Evolutionary conservation across 2,329 filamentous ascomycete species (phyloP), one percentile per base, ranked within the genome.

Genomic region (Colletotrichum godetiae): DNA sequence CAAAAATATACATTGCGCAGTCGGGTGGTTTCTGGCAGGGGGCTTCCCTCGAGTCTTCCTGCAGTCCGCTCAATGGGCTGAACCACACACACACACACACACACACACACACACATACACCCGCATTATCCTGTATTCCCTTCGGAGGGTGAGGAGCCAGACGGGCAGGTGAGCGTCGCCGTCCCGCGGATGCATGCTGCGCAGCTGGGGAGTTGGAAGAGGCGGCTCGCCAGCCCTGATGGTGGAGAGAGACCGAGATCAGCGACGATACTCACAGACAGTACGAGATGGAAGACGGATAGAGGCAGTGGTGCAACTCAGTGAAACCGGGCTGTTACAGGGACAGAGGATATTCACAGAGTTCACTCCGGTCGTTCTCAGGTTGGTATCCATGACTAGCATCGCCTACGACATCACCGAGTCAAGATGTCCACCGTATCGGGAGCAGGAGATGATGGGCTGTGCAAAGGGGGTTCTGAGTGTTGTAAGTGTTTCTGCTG

Each of bases 321-420:
- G 52, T 70, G 70, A 73, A 70, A 73, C 70, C 22, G 33, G 22
- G 35, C 55, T 66, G 61, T 46, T 55, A 70, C 71, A 61, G 13
- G 49, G 49, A 57, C 55, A 52, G 61, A 61, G 31, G 27, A 27
- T 52, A 27, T 31, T 10, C 22, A 11, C 15, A 49, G 42, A 49
- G 42, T 58, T 27, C 22, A 27, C 33, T 31, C n/a, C n/a, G 33
- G n/a, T 24, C 24, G 7, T 42, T 60, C 15, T 61, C 37, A 22
- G 49, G 52, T 42, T n/a, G 27, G 15, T 7, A 33, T 35, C n/a
- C 58, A 73, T 65, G 66, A 73, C 70, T 60, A 69, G 66, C 55
- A 60, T 15, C 35, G 42, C 3, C 35, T 33, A 42, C 42, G 8
- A 37, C 58, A 37, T 61, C 19, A 13, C 3, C 58, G 69, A 72